Evolutionary conservation across 2,329 filamentous ascomycete genomes (phyloP).

Genomic region (Aspergillus sp.): DNA sequence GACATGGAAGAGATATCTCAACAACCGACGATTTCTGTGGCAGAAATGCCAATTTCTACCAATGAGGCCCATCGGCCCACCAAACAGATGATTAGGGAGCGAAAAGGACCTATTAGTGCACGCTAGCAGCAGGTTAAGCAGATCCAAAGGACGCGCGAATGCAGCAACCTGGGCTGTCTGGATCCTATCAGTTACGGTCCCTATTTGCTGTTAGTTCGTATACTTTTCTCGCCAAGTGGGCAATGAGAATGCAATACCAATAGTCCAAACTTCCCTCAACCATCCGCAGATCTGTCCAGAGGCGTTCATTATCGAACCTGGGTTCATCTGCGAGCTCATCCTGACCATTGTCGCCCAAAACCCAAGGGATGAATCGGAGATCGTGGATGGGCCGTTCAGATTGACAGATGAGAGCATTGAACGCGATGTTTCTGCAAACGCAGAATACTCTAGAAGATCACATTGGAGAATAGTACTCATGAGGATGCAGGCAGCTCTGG

Average conservation of each 20-base stretch:
- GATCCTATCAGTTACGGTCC: constrained; percentile 49
- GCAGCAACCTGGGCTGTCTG: constrained; percentile 57
- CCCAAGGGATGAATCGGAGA: constrained; percentile 69
- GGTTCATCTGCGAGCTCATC: constrained; percentile 56
- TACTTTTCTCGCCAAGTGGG: not conserved
- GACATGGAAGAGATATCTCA: constrained; percentile 42
- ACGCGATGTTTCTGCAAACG: constrained; percentile 60
- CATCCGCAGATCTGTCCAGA: constrained; percentile 68
- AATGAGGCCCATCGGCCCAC: constrained; percentile 21
- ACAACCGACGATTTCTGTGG: constrained; percentile 31
- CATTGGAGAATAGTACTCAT: constrained; percentile 59
- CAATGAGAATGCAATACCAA: constrained; percentile 47
- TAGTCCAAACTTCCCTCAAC: constrained; percentile 73
- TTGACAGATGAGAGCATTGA: constrained; percentile 68
- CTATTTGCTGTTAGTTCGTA: constrained; percentile 28
- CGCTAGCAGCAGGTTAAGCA: constrained; percentile 59
- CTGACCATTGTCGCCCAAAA: constrained; percentile 64
- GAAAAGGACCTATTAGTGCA: constrained; percentile 51
- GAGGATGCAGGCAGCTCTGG: constrained; percentile 67
- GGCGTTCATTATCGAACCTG: constrained; percentile 57
- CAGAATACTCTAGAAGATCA: constrained; percentile 57
- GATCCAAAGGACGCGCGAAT: constrained; percentile 55
- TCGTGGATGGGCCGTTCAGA: constrained; percentile 64
- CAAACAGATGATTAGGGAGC: constrained; percentile 11
- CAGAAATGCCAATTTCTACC: constrained; percentile 34